These are phyloP conservation scores for Cornus controversa DNA, from an alignment of 148 eudicot species.

Conservation along the genomic window DNA sequence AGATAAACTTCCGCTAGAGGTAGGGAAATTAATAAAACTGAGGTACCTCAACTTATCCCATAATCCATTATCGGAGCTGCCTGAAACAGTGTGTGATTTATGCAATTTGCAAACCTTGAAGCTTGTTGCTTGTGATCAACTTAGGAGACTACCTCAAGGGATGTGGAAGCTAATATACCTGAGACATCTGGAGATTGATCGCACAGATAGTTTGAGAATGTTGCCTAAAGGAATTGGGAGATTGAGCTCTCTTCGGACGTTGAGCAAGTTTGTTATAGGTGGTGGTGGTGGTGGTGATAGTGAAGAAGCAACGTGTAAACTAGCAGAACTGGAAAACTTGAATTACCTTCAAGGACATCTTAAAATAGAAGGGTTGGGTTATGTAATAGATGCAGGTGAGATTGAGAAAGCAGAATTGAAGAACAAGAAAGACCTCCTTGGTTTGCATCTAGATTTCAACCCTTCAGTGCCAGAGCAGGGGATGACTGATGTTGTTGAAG, in stretches of 20 bases:
- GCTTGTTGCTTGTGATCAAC: slow-evolving; percentile 24
- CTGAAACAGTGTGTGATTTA: slow-evolving; percentile 25
- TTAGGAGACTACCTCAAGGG: slow-evolving; percentile 17
- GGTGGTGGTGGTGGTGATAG: not conserved
- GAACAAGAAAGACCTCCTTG: slow-evolving; percentile 11
- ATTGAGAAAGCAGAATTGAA: slow-evolving; percentile 21
- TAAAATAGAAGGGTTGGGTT: slow-evolving; percentile 28
- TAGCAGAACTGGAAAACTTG: slow-evolving; percentile 15
- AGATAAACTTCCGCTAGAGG: slow-evolving; percentile 19
- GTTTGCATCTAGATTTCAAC: slow-evolving; percentile 17
- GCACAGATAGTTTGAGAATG: slow-evolving; percentile 5
- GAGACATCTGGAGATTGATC: slow-evolving; percentile 32
- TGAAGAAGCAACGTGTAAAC: slow-evolving; percentile 5
- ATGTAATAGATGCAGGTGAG: slow-evolving; percentile 15
- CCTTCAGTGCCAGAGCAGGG: not conserved
- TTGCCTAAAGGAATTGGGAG: slow-evolving; percentile 27
- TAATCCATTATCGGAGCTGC: slow-evolving; percentile 28
- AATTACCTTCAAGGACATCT: slow-evolving; percentile 23
- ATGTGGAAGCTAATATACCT: slow-evolving; percentile 26
- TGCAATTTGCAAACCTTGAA: slow-evolving; percentile 32
- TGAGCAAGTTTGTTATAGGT: slow-evolving; percentile 21
- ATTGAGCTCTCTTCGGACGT: slow-evolving; percentile 17
- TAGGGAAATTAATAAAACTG: slow-evolving; percentile 13
- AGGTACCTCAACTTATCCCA: slow-evolving; percentile 31
- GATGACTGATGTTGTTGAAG: slow-evolving; percentile 18